phyloP scores from a whole-genome alignment of 345 rosid genomes.

The Eucalyptus curtisii region DNA sequence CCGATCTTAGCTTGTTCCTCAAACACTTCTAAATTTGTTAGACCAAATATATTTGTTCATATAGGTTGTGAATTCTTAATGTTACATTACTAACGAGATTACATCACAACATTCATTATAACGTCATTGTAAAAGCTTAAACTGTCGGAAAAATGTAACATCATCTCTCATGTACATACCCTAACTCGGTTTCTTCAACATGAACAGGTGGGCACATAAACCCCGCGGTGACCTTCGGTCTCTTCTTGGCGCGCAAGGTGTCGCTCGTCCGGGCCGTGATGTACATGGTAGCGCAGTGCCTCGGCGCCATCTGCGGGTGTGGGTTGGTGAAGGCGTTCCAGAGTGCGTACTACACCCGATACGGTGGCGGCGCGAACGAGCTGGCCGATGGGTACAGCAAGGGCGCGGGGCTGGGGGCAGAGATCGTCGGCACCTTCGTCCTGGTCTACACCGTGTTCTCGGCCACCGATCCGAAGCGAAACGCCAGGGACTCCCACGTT shows the following conservation, averaged over 20 bases:
- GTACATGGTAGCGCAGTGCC: conserved; percentile 56
- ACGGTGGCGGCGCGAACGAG: conserved; percentile 39
- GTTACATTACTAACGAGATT: neutral
- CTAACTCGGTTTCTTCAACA: neutral
- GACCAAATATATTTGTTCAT: neutral
- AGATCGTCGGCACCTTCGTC: conserved; percentile 41
- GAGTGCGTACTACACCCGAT: neutral
- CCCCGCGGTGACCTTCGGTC: conserved; percentile 57
- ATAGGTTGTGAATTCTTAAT: neutral
- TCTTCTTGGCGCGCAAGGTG: conserved; percentile 43
- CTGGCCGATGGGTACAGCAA: conserved; percentile 35
- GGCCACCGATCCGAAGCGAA: conserved; percentile 55
- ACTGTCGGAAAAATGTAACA: neutral
- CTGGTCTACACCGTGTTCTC: conserved; percentile 57
- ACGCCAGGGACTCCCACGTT: conserved; percentile 39
- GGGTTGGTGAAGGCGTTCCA: conserved; percentile 59
- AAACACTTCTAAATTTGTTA: rapidly evolving
- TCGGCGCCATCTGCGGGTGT: conserved; percentile 59
- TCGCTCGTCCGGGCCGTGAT: conserved; percentile 37
- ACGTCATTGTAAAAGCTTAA: rapidly evolving
- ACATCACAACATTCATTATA: neutral
- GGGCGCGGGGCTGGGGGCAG: conserved; percentile 39
- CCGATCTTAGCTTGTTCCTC: neutral
- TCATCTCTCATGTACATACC: neutral
- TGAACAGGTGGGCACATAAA: conserved; percentile 43